Evolutionary conservation across 441 rosid species (phyloP), one percentile per base, ranked within the genome.

Genomic region (Geranium incanum): DNA sequence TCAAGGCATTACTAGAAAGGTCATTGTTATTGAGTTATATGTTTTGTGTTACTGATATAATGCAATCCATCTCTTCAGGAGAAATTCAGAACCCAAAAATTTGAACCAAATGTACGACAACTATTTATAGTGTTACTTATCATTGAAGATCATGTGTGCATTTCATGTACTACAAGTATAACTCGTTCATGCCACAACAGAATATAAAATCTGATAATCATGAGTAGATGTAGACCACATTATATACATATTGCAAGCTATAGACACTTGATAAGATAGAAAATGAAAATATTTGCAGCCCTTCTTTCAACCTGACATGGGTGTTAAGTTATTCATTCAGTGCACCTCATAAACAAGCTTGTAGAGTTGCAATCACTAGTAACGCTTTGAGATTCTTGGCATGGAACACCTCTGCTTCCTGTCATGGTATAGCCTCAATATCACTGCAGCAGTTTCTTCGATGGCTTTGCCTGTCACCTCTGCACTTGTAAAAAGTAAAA

Each of bases 391-490:
- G 79, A 89, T 89, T 60, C 87, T 80, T 65, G 96, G 96, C 95
- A 88, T 91, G 9, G 79, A 76, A 71, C 90, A 81, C 74, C 70
- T 90, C 48, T 85, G 73, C 82, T 78, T 84, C 74, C 90, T 82
- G 69, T 93, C 94, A 72, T 88, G 89, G 73, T 78, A 83, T 69
- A 93, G 87, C 86, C 90, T 86, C 78, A 90, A 75, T 18, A 89
- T 68, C 48, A 91, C 87, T 2, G 97, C 96, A 2, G 94, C 93
- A 71, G 92, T 90, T 86, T 94, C 96, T 81, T 94, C 95, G 12
- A 90, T 86, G 21, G 98, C 96, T 78, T 91, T 89, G 66, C 87
- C 95, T 8, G 96, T 91, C 73, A 90, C 96, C 80, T 91, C 98
- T 93, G 85, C 82, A 84, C 66, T 28, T 23, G 71, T 67, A 77